Percentiles rank a stretch among this genome's conserved stretches.
phyloP scores from a whole-genome alignment of 768 basidiomycete genomes.

The Suillus clintonianus region DNA sequence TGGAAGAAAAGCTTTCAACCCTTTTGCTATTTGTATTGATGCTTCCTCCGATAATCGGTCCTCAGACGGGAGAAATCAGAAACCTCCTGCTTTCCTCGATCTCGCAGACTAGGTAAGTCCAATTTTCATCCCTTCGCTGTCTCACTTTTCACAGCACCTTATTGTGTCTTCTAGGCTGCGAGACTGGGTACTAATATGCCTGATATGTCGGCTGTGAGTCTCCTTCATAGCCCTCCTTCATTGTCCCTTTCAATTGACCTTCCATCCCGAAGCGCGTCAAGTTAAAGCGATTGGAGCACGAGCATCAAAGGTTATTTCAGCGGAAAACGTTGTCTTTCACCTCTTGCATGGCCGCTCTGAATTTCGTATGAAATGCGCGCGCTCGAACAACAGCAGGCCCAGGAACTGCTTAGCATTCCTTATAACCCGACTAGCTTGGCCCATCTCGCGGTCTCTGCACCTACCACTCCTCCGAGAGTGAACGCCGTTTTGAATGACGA shows the following conservation, averaged over 20 bases:
- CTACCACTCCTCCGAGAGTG: constrained; percentile 84
- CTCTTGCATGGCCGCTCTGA: too few species aligned
- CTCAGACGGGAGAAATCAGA: constrained; percentile 77
- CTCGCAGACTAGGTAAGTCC: constrained; percentile 86
- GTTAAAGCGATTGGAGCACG: constrained; percentile 82
- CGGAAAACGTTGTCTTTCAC: constrained; percentile 92
- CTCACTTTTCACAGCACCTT: constrained; percentile 12
- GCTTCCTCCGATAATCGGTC: constrained; percentile 71
- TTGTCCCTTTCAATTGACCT: constrained; percentile 11
- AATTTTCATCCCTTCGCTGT: neutral
- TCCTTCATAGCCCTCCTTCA: neutral
- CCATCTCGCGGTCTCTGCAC: constrained; percentile 85
- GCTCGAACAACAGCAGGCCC: constrained; percentile 88
- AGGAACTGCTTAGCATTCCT: constrained; percentile 78
- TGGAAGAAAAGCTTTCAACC: constrained; percentile 51
- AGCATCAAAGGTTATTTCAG: constrained; percentile 84
- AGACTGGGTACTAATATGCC: constrained; percentile 84
- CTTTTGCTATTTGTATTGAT: constrained; percentile 54
- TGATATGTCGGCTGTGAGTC: constrained; percentile 82
- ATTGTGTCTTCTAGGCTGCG: constrained; percentile 55
- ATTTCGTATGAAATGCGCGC: constrained; percentile 96
- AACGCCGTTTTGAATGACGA: constrained; percentile 72
- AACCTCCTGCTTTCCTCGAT: constrained; percentile 90
- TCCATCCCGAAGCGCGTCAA: constrained; percentile 68
- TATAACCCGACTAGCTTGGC: constrained; percentile 57